Base-by-base conservation (phyloP, 768 basidiomycete species). In the Auriscalpium vulgare region DNA sequence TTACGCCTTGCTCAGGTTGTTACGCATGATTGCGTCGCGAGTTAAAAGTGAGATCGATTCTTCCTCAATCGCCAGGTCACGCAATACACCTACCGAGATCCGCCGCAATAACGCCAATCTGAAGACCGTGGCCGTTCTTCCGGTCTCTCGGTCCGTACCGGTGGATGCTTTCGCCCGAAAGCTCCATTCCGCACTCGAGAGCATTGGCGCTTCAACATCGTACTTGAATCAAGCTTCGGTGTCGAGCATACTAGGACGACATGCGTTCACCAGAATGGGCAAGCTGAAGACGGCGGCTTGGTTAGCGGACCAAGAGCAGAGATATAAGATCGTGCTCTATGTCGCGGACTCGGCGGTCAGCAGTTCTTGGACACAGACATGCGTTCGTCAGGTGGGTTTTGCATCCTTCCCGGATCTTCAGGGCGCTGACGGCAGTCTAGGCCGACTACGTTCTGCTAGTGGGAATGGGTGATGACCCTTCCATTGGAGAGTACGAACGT, bases 341-440 rank as follows among this genome's bases (percentile, higher is more conserved):
- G 92, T 99, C 36, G 95, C 91, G 8, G 95, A 99, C 70, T 93
- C 95, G 0, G 85, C 95, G 0, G 93, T 95, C 37, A 90, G 83
- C 55, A 95, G 91, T 56, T 88, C 92, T 17, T 99, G 97, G 97
- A 98, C 95, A 35, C 89, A 97, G 70, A 98, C 94, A 1, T 98
- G 95, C 68, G 95, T 99, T 59, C 82, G 93, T 23, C 95, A 97
- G 78, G 90, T 88, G 55, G 48, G 78, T 51, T 21, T n/a, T 17
- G 21, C 7, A 10, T 10, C 2, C 23, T 29, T 21, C n/a, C 35
- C 13, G 10, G 14, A 29, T 21, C 19, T 5, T 3, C 37, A 8
- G 14, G 34, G 29, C 10, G 16, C 16, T 51, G 3, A 56, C 17
- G 10, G 23, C 16, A 13, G 19, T 36, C 56, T 37, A 91, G 84